These are phyloP conservation scores for Circinella minor DNA, from an alignment of 371 early-diverging fungal species.

Conservation along the genomic window DNA sequence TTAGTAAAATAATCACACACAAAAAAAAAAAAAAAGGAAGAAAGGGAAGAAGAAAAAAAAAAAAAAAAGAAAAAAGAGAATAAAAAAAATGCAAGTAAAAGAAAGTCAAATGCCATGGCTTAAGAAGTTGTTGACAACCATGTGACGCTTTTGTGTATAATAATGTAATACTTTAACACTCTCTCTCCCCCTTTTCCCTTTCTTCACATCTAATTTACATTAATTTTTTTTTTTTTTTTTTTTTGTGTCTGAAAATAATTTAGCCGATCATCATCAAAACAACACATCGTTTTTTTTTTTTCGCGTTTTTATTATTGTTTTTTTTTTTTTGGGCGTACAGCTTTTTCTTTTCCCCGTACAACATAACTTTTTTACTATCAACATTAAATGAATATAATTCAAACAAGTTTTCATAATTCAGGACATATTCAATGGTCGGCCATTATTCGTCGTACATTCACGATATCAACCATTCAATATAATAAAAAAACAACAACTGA, in stretches of 20 bases:
- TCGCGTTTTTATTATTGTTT: neutral
- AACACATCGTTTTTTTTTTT: neutral
- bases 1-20: neutral
- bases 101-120: neutral
- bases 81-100: neutral
- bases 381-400: neutral
- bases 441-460: neutral
- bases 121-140: neutral
- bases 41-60: conserved; percentile 11
- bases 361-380: neutral
- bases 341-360: neutral
- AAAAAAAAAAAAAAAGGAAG: conserved; percentile 7
- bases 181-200: neutral
- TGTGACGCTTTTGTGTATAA: conserved; percentile 1
- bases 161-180: neutral
- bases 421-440: neutral
- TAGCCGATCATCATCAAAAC: neutral
- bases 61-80: conserved; percentile 7
- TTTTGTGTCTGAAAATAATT: too few species aligned
- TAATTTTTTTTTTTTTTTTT: too few species aligned
- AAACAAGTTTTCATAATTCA: neutral
- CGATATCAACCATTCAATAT: neutral
- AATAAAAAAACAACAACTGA: neutral
- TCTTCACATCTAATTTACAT: too few species aligned
- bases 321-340: too few species aligned